Percentiles rank a stretch among this genome's conserved stretches.
Conservation (phyloP, 1,284 basidiomycete species). For the Cryptococcus floricola region DNA sequence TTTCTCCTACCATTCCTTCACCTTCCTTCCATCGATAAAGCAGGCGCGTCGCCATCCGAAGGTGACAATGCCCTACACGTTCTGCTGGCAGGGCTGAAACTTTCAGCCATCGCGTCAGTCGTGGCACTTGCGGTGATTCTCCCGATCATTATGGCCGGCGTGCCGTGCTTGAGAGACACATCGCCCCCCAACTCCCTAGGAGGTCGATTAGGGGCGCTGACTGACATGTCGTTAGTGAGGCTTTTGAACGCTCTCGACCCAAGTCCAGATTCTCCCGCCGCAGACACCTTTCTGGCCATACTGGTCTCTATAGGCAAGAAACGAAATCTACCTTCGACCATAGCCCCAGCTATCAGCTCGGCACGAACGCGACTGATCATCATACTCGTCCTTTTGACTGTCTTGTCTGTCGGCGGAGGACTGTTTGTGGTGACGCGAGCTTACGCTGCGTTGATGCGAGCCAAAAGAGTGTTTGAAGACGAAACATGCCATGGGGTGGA, state of each 20-base stretch:
- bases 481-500: slow-evolving; percentile 64
- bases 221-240: slow-evolving; percentile 69
- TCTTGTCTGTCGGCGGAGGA: slow-evolving; percentile 61
- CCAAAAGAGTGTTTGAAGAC: slow-evolving; percentile 60
- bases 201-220: slow-evolving; percentile 63
- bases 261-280: slow-evolving; percentile 48
- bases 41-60: slow-evolving; percentile 62
- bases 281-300: slow-evolving; percentile 11
- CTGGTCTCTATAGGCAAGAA: slow-evolving; percentile 1
- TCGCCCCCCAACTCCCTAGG: slow-evolving; percentile 53
- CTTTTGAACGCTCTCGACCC: slow-evolving; percentile 62
- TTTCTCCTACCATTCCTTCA: slow-evolving; percentile 67
- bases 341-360: slow-evolving; percentile 50
- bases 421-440: slow-evolving; percentile 63
- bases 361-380: slow-evolving; percentile 60
- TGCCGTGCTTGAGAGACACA: slow-evolving; percentile 62
- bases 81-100: slow-evolving; percentile 61
- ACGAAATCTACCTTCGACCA: slow-evolving; percentile 27
- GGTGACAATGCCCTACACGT: slow-evolving; percentile 65
- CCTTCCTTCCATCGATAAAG: slow-evolving; percentile 55
- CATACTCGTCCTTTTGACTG: slow-evolving; percentile 59
- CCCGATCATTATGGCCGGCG: slow-evolving; percentile 65
- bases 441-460: slow-evolving; percentile 58
- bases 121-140: slow-evolving; percentile 63
- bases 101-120: slow-evolving; percentile 63